Percentiles rank a stretch among this genome's conserved stretches.
phyloP scores from a whole-genome alignment of 768 basidiomycete genomes.

The Tephrocybe sp. region DNA sequence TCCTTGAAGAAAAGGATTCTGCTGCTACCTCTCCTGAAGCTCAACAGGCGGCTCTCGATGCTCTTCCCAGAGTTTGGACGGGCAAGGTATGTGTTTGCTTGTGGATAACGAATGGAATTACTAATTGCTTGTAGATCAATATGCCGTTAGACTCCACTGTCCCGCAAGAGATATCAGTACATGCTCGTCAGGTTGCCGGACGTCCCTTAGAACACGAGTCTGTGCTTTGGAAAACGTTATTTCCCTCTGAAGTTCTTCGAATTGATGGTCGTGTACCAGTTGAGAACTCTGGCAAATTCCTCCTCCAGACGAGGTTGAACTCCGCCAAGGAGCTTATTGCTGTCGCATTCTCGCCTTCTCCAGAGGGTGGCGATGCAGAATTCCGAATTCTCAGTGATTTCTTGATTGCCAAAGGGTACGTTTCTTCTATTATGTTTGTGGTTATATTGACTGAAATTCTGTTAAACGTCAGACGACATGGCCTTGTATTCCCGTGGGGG shows the following conservation, averaged over 20 bases:
- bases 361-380: conserved; percentile 40
- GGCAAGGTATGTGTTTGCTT: conserved; percentile 55
- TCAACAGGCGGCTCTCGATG: conserved; percentile 51
- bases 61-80: conserved; percentile 63
- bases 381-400: conserved; percentile 65
- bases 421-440: conserved; percentile 10
- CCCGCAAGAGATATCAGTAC: conserved; percentile 62
- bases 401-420: conserved; percentile 70
- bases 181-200: conserved; percentile 81
- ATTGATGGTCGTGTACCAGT: conserved; percentile 86
- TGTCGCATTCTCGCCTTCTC: conserved; percentile 62
- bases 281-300: conserved; percentile 72
- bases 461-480: conserved; percentile 65
- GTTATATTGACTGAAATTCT: conserved; percentile 8
- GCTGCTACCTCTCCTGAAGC: conserved; percentile 34
- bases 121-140: conserved; percentile 47
- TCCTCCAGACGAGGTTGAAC: conserved; percentile 77
- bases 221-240: conserved; percentile 70
- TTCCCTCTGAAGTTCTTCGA: conserved; percentile 64
- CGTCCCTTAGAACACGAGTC: conserved; percentile 54
- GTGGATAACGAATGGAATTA: background rate
- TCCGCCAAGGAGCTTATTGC: conserved; percentile 76
- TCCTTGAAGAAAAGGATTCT: conserved; percentile 63
- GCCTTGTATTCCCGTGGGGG: conserved; percentile 86
- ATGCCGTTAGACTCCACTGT: conserved; percentile 78